Conservation (phyloP, 176 grass and related monocot genomes). For the Rhipidocladum racemiflorum region DNA sequence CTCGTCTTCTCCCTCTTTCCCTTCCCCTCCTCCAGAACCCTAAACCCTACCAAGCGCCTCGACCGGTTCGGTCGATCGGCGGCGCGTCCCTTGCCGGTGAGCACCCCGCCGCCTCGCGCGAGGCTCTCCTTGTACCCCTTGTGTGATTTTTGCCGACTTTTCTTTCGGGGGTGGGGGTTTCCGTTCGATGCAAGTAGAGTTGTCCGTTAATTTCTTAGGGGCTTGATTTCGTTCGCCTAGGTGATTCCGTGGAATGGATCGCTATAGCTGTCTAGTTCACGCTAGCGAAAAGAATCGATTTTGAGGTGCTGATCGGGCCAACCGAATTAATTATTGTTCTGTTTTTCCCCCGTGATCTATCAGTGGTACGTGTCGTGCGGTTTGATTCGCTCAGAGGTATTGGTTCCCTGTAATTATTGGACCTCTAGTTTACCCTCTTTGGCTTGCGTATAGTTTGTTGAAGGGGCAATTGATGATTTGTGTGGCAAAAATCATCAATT, state of each 20-base stretch:
- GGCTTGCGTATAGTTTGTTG: neutral
- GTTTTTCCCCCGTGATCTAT: neutral
- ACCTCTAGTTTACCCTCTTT: neutral
- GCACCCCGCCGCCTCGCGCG: neutral
- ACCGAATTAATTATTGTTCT: neutral
- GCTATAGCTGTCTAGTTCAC: neutral
- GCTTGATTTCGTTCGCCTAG: neutral
- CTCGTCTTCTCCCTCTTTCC: neutral
- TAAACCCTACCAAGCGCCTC: conserved; percentile 29
- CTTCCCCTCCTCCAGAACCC: conserved; percentile 19
- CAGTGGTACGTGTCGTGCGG: neutral
- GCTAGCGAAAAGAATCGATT: neutral
- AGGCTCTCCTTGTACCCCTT: neutral
- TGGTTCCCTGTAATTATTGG: neutral
- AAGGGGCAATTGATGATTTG: too few relatives aligned
- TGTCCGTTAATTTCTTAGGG: neutral
- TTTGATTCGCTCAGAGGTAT: neutral
- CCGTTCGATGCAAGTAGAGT: neutral
- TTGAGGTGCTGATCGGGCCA: neutral
- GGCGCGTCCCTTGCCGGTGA: conserved; percentile 14
- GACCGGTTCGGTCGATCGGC: neutral
- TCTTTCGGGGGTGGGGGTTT: neutral
- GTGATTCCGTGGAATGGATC: neutral
- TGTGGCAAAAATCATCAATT: too few relatives aligned
- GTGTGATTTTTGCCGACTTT: neutral